These are phyloP conservation scores for Exutisphaerella laricina DNA, from an alignment of 2,329 filamentous ascomycete species.

Conservation along the genomic window DNA sequence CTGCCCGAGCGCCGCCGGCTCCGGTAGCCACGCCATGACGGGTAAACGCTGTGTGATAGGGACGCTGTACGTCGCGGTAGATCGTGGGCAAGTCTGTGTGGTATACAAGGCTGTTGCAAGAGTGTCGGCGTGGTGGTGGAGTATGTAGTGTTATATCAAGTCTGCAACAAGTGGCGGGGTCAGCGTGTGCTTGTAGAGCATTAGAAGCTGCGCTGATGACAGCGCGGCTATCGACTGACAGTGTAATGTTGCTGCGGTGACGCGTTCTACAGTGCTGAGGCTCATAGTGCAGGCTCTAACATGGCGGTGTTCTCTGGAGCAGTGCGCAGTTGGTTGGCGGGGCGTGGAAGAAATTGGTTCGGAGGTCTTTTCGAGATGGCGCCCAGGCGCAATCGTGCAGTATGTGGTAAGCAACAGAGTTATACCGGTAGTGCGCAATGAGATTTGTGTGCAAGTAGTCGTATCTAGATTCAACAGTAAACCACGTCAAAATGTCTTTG, in stretches of 20 bases:
- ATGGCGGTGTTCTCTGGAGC: conserved; percentile 1
- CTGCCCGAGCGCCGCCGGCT: conserved; percentile 80
- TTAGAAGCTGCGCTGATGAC: background rate
- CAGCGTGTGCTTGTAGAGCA: conserved; percentile 1
- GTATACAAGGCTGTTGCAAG: conserved; percentile 2
- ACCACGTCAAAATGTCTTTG: too few species aligned
- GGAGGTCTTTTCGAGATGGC: too few species aligned
- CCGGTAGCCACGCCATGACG: conserved; percentile 87
- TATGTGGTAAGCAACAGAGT: too few species aligned
- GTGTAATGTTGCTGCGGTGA: background rate
- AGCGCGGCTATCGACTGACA: background rate
- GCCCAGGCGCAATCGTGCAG: background rate
- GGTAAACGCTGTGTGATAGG: background rate
- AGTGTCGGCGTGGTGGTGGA: background rate
- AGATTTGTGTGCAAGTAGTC: too few species aligned
- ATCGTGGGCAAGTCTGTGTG: background rate
- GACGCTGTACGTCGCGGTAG: background rate
- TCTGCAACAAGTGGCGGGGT: conserved; percentile 1
- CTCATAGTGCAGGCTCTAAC: background rate
- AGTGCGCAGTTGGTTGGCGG: background rate
- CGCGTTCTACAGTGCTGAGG: background rate
- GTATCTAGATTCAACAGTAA: too few species aligned
- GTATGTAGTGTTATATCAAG: conserved; percentile 7
- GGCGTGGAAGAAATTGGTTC: background rate
- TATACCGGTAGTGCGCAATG: too few species aligned